Evolutionary conservation across 345 rosid species (phyloP).

Genomic region (Sonneratia caseolaris): DNA sequence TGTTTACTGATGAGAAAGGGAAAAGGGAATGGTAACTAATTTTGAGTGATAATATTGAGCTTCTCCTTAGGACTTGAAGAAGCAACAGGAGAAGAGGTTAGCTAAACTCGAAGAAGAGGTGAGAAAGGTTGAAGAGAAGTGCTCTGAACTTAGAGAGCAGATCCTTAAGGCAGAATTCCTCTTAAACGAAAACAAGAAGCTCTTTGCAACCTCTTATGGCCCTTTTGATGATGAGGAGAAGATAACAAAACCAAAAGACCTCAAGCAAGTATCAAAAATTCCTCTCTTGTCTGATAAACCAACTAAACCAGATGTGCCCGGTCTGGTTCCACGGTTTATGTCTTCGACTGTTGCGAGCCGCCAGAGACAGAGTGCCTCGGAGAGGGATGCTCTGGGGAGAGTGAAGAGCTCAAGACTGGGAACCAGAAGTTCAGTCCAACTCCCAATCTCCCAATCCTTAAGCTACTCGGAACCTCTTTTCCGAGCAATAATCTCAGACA

Average conservation of each 20-base stretch:
- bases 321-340: slow-evolving; percentile 68
- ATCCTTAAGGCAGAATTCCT: slow-evolving; percentile 40
- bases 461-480: slow-evolving; percentile 51
- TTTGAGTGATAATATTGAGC: neutral
- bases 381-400: slow-evolving; percentile 31
- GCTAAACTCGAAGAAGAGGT: slow-evolving; percentile 50
- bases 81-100: slow-evolving; percentile 42
- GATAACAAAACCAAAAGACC: slow-evolving; percentile 16
- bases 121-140: slow-evolving; percentile 49
- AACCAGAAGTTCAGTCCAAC: slow-evolving; percentile 35
- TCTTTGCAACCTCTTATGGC: slow-evolving; percentile 25
- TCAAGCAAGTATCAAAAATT: slow-evolving; percentile 20
- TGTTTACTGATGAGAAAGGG: slow-evolving; percentile 1
- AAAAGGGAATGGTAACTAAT: neutral
- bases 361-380: slow-evolving; percentile 52
- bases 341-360: slow-evolving; percentile 81
- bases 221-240: slow-evolving; percentile 24
- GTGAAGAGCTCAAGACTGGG: slow-evolving; percentile 30
- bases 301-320: slow-evolving; percentile 16
- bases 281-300: slow-evolving; percentile 25
- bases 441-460: slow-evolving; percentile 49
- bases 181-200: slow-evolving; percentile 46
- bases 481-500: slow-evolving; percentile 25
- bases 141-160: slow-evolving; percentile 30
- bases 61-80: slow-evolving; percentile 42